Base-by-base conservation (phyloP, 805 yeast genomes). In the Tanozyma kutaoensis region DNA sequence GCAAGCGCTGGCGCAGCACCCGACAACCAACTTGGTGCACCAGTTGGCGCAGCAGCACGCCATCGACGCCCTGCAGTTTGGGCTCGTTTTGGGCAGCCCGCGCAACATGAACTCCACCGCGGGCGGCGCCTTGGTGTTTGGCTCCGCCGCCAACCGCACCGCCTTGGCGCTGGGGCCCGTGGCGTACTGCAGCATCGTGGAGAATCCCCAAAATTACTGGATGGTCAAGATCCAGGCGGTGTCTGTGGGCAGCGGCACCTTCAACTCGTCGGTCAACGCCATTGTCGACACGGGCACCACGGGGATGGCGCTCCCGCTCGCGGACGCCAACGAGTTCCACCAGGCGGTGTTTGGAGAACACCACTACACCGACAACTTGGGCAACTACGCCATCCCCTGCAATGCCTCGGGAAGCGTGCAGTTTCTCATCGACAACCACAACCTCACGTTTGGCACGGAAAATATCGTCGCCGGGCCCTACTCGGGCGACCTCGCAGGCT, bases 251-350 rank as follows among this genome's bases (percentile, higher is more conserved):
- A 27, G 24, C 17, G 15, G 26, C 21, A 22, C 34, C 17, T 34
- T 48, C 3, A 35, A 43, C 19, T 29, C 21, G 13, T 10, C 20
- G 20, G 20, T 8, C 20, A 8, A 8, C 9, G 8, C 20, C 20
- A 17, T 10, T 10, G 10, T 8, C 20, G 20, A 8, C 9, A 68
- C 77, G 5, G 84, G 82, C 14, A 73, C 82, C 3, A 74, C 81
- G 0, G 65, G 76, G 3, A 46, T 75, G 15, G 68, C 69, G 3
- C 46, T 72, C 23, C 71, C 78, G 5, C 46, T 62, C 9, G 51
- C 45, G 14, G 81, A 75, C 40, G 80, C 81, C 2, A 31, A 57
- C 22, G 51, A 35, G 14, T 29, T 74, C 11, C 17, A 75, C 40
- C 24, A 32, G 22, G 20, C 32, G 17, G 48, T 73, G 4, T 68